These are phyloP conservation scores for Angophora floribunda DNA, from an alignment of 345 rosid species.

Conservation along the genomic window DNA sequence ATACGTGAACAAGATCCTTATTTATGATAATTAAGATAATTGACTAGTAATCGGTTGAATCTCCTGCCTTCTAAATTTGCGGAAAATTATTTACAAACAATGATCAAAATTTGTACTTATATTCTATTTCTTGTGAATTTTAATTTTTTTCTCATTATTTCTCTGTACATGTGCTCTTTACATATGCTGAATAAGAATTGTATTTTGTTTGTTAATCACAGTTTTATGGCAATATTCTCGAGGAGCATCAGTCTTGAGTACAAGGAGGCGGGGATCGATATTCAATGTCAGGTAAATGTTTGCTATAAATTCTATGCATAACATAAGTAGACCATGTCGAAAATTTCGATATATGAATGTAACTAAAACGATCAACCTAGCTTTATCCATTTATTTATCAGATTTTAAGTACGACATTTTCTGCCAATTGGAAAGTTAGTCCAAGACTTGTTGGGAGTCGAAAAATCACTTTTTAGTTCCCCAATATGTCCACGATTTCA, in stretches of 20 bases:
- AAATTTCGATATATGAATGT: rapidly evolving
- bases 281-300: constrained; percentile 36
- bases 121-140: neutral
- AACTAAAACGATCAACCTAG: neutral
- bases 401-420: neutral
- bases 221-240: constrained; percentile 34
- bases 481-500: neutral
- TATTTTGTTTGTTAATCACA: neutral
- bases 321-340: neutral
- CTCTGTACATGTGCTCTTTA: neutral
- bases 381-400: neutral
- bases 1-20: neutral
- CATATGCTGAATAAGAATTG: neutral
- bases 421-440: neutral
- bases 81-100: neutral
- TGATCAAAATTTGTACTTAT: neutral
- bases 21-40: neutral
- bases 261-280: constrained; percentile 29
- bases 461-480: neutral
- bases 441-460: neutral
- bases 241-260: constrained; percentile 28
- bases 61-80: neutral
- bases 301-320: neutral
- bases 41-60: neutral
- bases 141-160: neutral